Conservation (phyloP, 208 protist species). For the Crithidia mellificae region DNA sequence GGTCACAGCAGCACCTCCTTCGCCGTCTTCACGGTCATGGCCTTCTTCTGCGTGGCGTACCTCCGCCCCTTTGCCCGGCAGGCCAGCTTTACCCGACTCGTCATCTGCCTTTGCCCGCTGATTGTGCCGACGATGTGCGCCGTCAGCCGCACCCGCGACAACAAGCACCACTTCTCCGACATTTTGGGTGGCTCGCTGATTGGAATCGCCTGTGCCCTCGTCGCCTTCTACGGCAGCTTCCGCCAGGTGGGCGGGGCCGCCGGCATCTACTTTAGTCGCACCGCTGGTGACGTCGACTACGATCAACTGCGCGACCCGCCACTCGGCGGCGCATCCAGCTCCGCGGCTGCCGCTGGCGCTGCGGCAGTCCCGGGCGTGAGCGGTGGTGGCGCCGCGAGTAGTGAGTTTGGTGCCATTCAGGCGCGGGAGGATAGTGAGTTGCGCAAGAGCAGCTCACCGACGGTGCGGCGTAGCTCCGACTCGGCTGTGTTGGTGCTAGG, state of each 20-base stretch:
- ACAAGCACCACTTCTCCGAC: constrained; percentile 89
- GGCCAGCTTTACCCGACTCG: constrained; percentile 66
- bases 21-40: constrained; percentile 59
- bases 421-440: constrained; percentile 7
- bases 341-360: too few species aligned
- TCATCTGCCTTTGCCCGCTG: constrained; percentile 60
- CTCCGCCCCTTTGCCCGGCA: constrained; percentile 61
- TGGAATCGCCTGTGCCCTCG: constrained; percentile 42
- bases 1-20: constrained; percentile 92
- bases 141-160: constrained; percentile 83
- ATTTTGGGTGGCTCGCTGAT: constrained; percentile 77
- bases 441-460: constrained; percentile 6
- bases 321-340: too few species aligned
- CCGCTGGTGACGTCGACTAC: constrained; percentile 43
- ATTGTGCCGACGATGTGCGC: constrained; percentile 62
- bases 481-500: constrained; percentile 2
- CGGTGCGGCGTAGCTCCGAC: constrained; percentile 3
- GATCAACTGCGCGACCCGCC: constrained; percentile 23
- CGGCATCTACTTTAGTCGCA: constrained; percentile 41
- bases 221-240: constrained; percentile 53
- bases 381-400: not conserved
- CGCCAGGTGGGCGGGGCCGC: constrained; percentile 37
- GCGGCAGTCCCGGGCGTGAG: constrained; percentile 1
- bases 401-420: not conserved
- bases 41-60: constrained; percentile 73